Base-by-base conservation (phyloP, 2,329 filamentous ascomycete genomes). In the Microdochium bolleyi region DNA sequence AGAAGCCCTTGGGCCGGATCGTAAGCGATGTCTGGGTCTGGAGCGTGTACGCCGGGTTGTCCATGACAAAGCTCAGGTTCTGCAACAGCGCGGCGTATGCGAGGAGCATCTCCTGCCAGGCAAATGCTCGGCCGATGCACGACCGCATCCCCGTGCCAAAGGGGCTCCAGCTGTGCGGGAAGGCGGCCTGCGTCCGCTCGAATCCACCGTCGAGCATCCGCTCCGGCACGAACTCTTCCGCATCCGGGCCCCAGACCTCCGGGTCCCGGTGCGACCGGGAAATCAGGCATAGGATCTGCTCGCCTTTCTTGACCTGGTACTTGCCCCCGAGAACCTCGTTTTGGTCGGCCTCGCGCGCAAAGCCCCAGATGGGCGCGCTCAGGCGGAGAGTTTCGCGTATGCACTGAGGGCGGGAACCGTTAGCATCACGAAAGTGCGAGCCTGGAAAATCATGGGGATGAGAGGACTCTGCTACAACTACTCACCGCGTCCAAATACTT, bases 11-110 rank as follows among this genome's bases (percentile, higher is more conserved):
- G 1, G 82, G 83, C 65, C 85, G 87, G 59, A 84, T 70, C 0
- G 82, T 85, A 32, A 87, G 63, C 0, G 79, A 80, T 57, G 78
- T 72, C 57, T 80, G 75, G 56, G 82, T 68, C 52, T 76, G 61
- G 14, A 87, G 65, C 37, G 75, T 63, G 58, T 87, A 88, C 56
- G 70, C 73, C 0, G 84, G 78, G 55, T 90, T 79, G 38, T 79
- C 78, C 52, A 83, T 66, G 49, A 74, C 72, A 54, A 90, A 81
- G 58, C 88, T 79, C 69, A 90, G 89, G 60, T 85, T 87, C 60
- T 89, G 86, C 53, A 90, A 71, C 13, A 89, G 63, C 59, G 87
- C 75, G 0, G 83, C 80, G 41, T 63, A 60, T 30, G 62, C 61
- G 8, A 80, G 64, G 3, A 80, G 57, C 2, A 72, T 69, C 55